Evolutionary conservation across 2,329 filamentous ascomycete species (phyloP), one percentile per base, ranked within the genome.

Genomic region (Neodidymelliopsis sp.): DNA sequence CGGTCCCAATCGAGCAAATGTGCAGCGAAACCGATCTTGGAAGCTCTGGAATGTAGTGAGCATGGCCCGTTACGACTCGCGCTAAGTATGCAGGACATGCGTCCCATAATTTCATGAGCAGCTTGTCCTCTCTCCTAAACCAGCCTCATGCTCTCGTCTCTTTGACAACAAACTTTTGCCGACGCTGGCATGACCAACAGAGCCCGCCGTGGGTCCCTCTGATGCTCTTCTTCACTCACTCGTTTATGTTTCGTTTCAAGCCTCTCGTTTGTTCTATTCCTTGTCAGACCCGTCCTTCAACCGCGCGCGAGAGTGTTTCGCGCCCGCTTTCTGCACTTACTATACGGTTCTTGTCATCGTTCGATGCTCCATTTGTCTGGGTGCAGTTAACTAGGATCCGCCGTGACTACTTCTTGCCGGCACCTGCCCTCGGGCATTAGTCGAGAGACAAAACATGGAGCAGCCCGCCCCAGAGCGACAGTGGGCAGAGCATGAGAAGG

Each of bases 401-500:
- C 49, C 57, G 51, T 60, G 57, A 62, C 56, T 69, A 63, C 62
- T 64, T 66, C 67, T 66, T 61, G 55, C 66, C 59, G 41, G 45
- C 59, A 49, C 58, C 59, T 66, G 49, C 62, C 65, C 63, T 54
- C 58, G 52, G 47, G 39, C 46, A 40, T 44, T 36, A 50, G 20
- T 45, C 36, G 35, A 39, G 34, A 45, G 40, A 53, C 59, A 60
- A 60, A 59, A 56, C 59, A 76, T 76, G 74, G 74, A 53, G 33
- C 49, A 76, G 62, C 69, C 71, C 64, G 65, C 67, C 64, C 70
- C 70, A 61, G 73, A 75, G 46, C 63, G 67, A 61, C 72, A 72
- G 62, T 78, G 74, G 74, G 67, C 72, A 63, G 74, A 77, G 70
- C 71, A 77, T 65, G 76, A 77, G 66, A 77, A 76, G 71, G 76